phyloP scores from a whole-genome alignment of 306 rosid species.

The Pyrus betulifolia region DNA sequence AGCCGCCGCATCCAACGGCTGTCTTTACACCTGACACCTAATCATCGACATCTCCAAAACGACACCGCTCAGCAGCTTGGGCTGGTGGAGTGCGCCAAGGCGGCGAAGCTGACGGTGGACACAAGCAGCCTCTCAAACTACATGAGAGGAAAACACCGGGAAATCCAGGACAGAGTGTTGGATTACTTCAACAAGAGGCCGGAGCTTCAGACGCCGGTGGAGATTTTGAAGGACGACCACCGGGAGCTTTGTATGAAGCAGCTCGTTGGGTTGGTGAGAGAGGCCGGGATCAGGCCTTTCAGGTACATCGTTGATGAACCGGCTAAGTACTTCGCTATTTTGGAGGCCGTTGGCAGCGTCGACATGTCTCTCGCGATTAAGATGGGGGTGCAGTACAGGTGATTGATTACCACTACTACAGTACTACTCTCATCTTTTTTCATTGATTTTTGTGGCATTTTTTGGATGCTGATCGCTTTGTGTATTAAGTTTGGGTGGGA shows the following conservation, averaged over 20 bases:
- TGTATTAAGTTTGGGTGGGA: not conserved
- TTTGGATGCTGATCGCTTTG: not conserved
- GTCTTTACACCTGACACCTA: constrained; percentile 49
- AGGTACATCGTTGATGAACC: constrained; percentile 55
- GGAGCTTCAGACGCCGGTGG: constrained; percentile 75
- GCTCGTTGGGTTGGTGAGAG: constrained; percentile 62
- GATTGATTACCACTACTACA: not conserved
- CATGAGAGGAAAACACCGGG: constrained; percentile 64
- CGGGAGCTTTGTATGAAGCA: constrained; percentile 79
- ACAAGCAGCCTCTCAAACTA: constrained; percentile 23
- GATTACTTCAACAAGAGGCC: constrained; percentile 60
- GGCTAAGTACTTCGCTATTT: constrained; percentile 55
- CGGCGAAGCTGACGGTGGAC: constrained; percentile 39
- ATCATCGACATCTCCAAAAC: not conserved
- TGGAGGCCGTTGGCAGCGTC: constrained; percentile 76
- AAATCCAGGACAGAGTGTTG: constrained; percentile 54
- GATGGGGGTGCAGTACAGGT: constrained; percentile 95
- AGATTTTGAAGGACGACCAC: constrained; percentile 64
- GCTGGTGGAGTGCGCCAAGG: constrained; percentile 37
- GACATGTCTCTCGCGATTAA: constrained; percentile 91
- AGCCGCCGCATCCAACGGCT: constrained; percentile 52
- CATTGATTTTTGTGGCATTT: not conserved
- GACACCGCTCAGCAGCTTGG: constrained; percentile 1
- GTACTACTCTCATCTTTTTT: not conserved
- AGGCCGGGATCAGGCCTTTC: constrained; percentile 65